A percentile compares a stretch with the other conserved stretches of the same genome.
These are phyloP conservation scores for Yarrowia sp. DNA, from an alignment of 805 yeast genomes.

Conservation along the genomic window DNA sequence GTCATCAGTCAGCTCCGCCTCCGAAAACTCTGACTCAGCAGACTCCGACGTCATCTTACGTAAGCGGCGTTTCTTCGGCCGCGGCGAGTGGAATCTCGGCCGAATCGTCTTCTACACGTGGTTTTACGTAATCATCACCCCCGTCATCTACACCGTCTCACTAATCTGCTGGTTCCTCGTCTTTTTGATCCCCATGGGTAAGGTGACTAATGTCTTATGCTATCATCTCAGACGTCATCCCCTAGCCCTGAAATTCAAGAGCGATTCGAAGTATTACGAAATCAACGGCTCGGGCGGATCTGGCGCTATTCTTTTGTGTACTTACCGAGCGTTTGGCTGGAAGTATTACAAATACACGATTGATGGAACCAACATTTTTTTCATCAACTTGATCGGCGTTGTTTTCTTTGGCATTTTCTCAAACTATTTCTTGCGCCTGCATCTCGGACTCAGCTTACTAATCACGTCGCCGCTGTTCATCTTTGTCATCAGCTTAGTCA, in stretches of 20 bases:
- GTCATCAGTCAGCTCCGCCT: neutral
- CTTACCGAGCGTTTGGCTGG: slow-evolving; percentile 86
- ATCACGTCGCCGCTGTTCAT: slow-evolving; percentile 63
- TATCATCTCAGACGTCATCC: slow-evolving; percentile 88
- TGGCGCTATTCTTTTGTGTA: slow-evolving; percentile 66
- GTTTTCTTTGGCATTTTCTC: slow-evolving; percentile 83
- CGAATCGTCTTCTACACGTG: slow-evolving; percentile 70
- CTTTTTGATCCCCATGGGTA: slow-evolving; percentile 91
- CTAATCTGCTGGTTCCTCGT: slow-evolving; percentile 75
- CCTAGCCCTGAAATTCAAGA: slow-evolving; percentile 74
- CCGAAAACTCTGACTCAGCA: slow-evolving; percentile 7
- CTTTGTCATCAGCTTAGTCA: slow-evolving; percentile 72
- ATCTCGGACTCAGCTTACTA: slow-evolving; percentile 43
- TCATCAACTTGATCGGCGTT: slow-evolving; percentile 75
- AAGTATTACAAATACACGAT: slow-evolving; percentile 95
- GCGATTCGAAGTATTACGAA: slow-evolving; percentile 38
- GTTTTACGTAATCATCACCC: slow-evolving; percentile 69
- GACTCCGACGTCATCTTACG: neutral
- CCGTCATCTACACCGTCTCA: slow-evolving; percentile 56
- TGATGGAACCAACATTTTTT: slow-evolving; percentile 91
- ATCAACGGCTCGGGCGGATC: slow-evolving; percentile 44
- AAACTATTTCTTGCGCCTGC: slow-evolving; percentile 59
- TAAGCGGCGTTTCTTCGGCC: slow-evolving; percentile 67
- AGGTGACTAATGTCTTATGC: slow-evolving; percentile 63
- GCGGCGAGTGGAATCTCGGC: slow-evolving; percentile 89